Base-by-base conservation (phyloP, 345 rosid species). In the Salix purpurea region DNA sequence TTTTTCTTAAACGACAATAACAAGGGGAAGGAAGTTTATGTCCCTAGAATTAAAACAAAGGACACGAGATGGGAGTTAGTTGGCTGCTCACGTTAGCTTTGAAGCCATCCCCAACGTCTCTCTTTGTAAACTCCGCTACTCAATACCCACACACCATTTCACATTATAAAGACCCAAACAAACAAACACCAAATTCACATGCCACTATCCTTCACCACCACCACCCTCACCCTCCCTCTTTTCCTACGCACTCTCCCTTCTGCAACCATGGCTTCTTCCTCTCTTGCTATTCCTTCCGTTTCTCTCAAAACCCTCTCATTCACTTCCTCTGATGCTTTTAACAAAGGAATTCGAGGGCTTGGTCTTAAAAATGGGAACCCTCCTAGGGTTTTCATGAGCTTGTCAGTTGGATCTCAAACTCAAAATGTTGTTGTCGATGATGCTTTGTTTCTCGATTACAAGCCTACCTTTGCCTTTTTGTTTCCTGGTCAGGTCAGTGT, bases 401-500 rank as follows among this genome's bases (percentile, higher is more conserved):
- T 84, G 36, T 91, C 97, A 6, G 85, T 84, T 65, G 92, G 92
- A 78, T 87, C 91, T 56, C 94, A 87, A 69, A 60, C 42, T 34
- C 79, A 67, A 48, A 64, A 76, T 62, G 73, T 82, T 15, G 88
- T 86, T 70, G 82, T 88, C 70, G 84, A 86, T 65, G 97, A 93
- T 70, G 85, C 89, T 71, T 70, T 87, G 80, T 93, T 96, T 77
- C 83, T 85, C 56, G 94, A 90, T 83, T 96, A 93, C 85, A 92
- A 89, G 80, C 91, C 99, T 74, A 80, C 79, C 77, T 68, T 76
- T 48, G 96, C 98, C 70, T 96, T 96, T 85, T 86, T 92, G 36
- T 96, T 93, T 66, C 99, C 99, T 37, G 99, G 99, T 66, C 99
- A 96, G 97, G 99, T 95, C 65, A 48, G 82, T 67, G 1, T 19